Base-by-base conservation (phyloP, 768 basidiomycete genomes). In the Suillus cothurnatus region DNA sequence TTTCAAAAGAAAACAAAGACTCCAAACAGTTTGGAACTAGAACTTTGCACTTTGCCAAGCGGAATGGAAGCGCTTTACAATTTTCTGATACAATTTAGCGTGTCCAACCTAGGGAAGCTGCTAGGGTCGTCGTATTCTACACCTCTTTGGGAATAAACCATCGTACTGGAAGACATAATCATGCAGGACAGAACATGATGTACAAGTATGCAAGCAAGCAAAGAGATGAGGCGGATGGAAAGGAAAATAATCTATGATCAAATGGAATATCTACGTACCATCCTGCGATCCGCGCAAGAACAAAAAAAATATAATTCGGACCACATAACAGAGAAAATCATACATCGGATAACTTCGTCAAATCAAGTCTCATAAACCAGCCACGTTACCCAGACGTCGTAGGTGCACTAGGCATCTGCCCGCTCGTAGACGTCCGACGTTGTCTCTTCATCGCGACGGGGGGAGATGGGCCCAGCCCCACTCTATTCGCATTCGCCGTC, bases 371-470 rank as follows among this genome's bases (percentile, higher is more conserved):
- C 49, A 65, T 62, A 72, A 53, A 32, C 56, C 31, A 11, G 66
- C 11, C 26, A 75, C 76, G 31, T 68, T 69, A 43, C 69, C 75
- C 69, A 61, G 76, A 59, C 38, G 26, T 62, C 17, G 57, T 65
- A 14, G 77, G 72, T 31, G 75, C 71, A n/a, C 80, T 76, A 61
- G 80, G 75, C 66, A 77, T 75, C 67, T 83, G 84, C 56, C 83
- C 71, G 66, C 84, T 82, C 36, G 85, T 83, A 61, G 91, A 93
- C 69, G 88, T 89, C 82, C 92, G 87, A 81, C 92, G 83, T 72
- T 93, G 92, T 68, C 92, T 82, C 79, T 94, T 94, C 85, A 93
- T 83, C 45, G 89, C 79, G 14, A 76, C 69, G 32, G 72, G 64
- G 50, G 69, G 34, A 21, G 68, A 62, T 6, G 57, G n/a, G 31